Evolutionary conservation across 352 stramenopile species (phyloP).

Genomic region (Phytophthora melonis): DNA sequence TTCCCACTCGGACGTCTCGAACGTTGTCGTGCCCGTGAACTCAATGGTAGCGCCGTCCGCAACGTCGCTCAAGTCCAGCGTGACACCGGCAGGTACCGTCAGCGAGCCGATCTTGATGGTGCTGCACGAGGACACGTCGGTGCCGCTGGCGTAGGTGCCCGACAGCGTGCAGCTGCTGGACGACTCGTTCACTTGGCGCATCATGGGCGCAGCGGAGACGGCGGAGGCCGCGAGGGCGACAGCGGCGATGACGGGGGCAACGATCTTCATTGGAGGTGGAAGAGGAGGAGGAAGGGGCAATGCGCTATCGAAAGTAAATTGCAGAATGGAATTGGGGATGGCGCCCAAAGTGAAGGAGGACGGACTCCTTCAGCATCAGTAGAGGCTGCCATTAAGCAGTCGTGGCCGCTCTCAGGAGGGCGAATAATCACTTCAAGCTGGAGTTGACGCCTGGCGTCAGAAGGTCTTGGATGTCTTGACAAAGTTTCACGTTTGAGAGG

Average conservation of each 20-base stretch:
- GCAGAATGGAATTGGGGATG: neutral
- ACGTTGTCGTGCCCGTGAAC: slow-evolving; percentile 43
- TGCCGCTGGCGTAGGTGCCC: slow-evolving; percentile 39
- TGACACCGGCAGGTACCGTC: slow-evolving; percentile 38
- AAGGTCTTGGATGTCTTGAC: neutral
- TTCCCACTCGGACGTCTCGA: slow-evolving; percentile 26
- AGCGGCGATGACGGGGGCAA: slow-evolving; percentile 6
- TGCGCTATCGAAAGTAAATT: slow-evolving; percentile 9
- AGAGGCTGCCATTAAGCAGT: neutral
- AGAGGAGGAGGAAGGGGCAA: neutral
- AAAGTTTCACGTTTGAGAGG: neutral
- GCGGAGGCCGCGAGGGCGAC: neutral
- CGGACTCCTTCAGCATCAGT: neutral
- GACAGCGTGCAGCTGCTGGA: slow-evolving; percentile 36
- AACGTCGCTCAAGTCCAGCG: slow-evolving; percentile 39
- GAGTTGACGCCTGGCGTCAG: neutral
- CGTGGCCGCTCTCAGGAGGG: neutral
- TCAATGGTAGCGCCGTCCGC: slow-evolving; percentile 35
- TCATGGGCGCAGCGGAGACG: slow-evolving; percentile 20
- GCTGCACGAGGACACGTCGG: slow-evolving; percentile 30
- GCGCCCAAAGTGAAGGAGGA: neutral
- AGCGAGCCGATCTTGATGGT: slow-evolving; percentile 34
- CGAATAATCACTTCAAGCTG: neutral
- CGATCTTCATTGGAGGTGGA: slow-evolving; percentile 28
- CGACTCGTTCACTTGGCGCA: slow-evolving; percentile 26